phyloP scores from a whole-genome alignment of 495 filamentous ascomycete species.

The Lepidopterella palustris region DNA sequence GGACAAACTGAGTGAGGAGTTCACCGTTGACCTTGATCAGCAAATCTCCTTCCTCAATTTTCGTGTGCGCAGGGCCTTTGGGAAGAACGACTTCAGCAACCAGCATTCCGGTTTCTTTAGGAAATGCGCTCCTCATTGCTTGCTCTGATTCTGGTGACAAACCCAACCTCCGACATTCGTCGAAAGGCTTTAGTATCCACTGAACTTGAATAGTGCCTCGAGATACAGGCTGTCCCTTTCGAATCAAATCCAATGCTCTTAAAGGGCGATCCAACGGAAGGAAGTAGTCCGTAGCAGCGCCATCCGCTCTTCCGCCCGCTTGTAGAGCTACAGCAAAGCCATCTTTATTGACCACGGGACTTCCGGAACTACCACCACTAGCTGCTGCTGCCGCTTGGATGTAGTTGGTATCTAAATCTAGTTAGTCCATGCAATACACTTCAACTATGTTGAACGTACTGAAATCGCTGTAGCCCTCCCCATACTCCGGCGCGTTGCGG shows the following conservation, averaged over 20 bases:
- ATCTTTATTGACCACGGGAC: conserved; percentile 93
- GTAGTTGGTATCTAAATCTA: conserved; percentile 70
- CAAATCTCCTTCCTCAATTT: conserved; percentile 93
- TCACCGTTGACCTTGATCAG: conserved; percentile 90
- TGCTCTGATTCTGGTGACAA: conserved; percentile 81
- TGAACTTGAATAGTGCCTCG: conserved; percentile 97
- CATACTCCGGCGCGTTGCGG: conserved; percentile 95
- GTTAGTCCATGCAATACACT: background rate
- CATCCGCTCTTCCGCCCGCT: conserved; percentile 87
- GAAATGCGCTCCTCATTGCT: conserved; percentile 70
- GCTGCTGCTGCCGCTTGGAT: conserved; percentile 97
- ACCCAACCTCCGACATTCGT: conserved; percentile 89
- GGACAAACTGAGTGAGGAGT: conserved; percentile 86
- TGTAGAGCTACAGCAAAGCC: conserved; percentile 90
- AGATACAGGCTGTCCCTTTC: conserved; percentile 62
- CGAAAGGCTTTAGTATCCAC: conserved; percentile 94
- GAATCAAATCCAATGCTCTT: conserved; percentile 80
- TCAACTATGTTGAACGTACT: conserved; percentile 33
- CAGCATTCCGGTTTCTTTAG: conserved; percentile 92
- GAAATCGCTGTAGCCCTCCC: conserved; percentile 97
- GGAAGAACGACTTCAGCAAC: conserved; percentile 93
- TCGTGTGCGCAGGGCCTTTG: conserved; percentile 74
- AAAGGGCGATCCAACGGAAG: conserved; percentile 84
- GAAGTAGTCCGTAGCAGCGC: conserved; percentile 97
- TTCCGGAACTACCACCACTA: conserved; percentile 92